Evolutionary conservation across 2,329 filamentous ascomycete species (phyloP), one percentile per base, ranked within the genome.

Genomic region (Xylariaceae sp.): DNA sequence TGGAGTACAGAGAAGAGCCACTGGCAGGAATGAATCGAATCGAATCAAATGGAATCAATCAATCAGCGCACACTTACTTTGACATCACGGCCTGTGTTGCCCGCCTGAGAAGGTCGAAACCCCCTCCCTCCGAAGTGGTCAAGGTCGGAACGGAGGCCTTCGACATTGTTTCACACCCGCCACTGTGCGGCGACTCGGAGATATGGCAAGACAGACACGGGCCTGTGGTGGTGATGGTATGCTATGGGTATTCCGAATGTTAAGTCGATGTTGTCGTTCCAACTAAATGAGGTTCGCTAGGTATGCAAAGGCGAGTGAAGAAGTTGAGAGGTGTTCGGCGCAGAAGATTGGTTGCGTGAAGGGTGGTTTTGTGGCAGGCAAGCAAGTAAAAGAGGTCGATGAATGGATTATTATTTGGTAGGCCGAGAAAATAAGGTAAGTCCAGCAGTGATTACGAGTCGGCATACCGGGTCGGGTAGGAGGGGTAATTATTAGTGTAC

Each of bases 51-150:
- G 1, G 17, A 51, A 66, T 61, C 62, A 58, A 65, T 64, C 56
- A 58, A 64, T 50, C 54, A 58, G 64, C 64, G 55, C 56, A 64
- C 39, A 79, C 82, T 72, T 79, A 84, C 82, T 76, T 85, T 74
- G 82, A 84, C 77, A 80, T 80, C 79, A 85, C 81, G 66, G 80
- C 80, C 68, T 85, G 82, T n/a, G 83, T 86, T 62, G 83, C 83
- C 71, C 82, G 77, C 69, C 80, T 77, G 64, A 86, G 72, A 65
- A 86, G 75, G 72, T 86, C 83, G 66, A 80, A 83, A 30, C 23
- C 23, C 65, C 79, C 76, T 68, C 78, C 77, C 69, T 81, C 79
- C 61, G 77, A 74, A 74, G 77, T 77, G 68, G 80, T 76, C 82
- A 84, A 84, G 67, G 53, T 60, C 48, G 30, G 17, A 55, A 57